Base-by-base conservation (phyloP, 148 eudicot genomes). In the Amaranthus hypochondriacus region DNA sequence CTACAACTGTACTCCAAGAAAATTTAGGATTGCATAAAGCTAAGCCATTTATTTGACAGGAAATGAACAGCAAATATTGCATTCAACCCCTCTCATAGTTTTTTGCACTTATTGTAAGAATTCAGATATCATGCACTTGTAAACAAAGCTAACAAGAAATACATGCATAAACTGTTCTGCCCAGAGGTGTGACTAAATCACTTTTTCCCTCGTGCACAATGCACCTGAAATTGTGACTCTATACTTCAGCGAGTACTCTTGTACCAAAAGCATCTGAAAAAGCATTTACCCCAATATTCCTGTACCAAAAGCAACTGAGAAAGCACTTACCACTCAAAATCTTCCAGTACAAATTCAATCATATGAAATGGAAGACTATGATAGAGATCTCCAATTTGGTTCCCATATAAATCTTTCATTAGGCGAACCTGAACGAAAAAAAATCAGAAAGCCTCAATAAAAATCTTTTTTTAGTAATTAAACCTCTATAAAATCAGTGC, bases 321-420 rank as follows among this genome's bases (percentile, higher is more conserved):
- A 58, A 15, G 55, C 53, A 73, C 90, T 61, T 82, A 93, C 98
- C 97, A 84, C 76, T 92, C 90, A 75, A 83, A 87, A 80, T 91
- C 92, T 49, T 89, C 92, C 71, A 92, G 77, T 71, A 88, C 86
- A 81, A 94, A 94, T 81, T 94, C 97, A 77, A 92, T 76, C 97
- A 92, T 89, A 78, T 92, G 92, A 76, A 86, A 88, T 42, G 97
- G 97, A 75, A 94, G 89, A 87, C 97, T 92, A 77, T 87, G 88
- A 86, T 94, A 94, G 10, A 94, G 97, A 80, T 92, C 97, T 69
- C 87, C 85, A 48, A 94, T 88, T 86, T 94, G 98, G 81, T 92
- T 90, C 47, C 97, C 98, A 81, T 94, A 92, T 74, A 92, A 70
- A 81, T 94, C 98, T 75, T 86, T 90, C 73, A 87, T 81, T 73